Evolutionary conservation across 495 filamentous ascomycete genomes (phyloP), one percentile per base, ranked within the genome.

Genomic region (Letharia columbiana): DNA sequence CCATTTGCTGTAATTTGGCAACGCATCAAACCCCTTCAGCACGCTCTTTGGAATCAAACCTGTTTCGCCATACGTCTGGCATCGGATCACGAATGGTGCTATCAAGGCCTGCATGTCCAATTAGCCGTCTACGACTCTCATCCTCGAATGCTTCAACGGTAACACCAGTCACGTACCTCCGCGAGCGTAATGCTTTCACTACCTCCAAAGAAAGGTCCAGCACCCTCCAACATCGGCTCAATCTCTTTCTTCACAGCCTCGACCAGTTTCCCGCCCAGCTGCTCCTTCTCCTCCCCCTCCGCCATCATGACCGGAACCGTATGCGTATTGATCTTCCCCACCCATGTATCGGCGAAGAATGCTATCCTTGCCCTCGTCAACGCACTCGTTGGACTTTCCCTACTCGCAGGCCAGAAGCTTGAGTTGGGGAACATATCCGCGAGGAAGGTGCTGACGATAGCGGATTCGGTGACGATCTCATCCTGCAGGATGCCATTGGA

Each of bases 121-220:
- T 57, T 57, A 57, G 10, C 17, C 31, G 1, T 57, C 10, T 57
- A 33, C 33, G 54, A 57, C 33, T 57, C 12, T 7, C 23, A 56
- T 8, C n/a, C 18, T 47, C 18, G 4, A 47, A 8, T 4, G 1
- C 15, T 33, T 18, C 0, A 13, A 35, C 4, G 20, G 31, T 9
- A 57, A 3, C 7, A 40, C 11, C 4, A 5, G 11, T 8, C 2
- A 70, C 79, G 67, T 77, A 91, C 91, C 84, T 95, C 91, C 18
- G 85, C 91, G 40, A 91, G 76, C 3, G 90, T 93, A 44, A 93
- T 70, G 71, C 83, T 86, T 61, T 86, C 78, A 63, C 85, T 87
- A 0, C 91, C 91, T n/a, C 86, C 87, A 76, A 94, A 96, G 78
- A 88, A 96, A 0, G 91, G 91, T 0, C 72, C 80, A 9, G 87